Percentiles rank a stretch among this genome's conserved stretches.
These are phyloP conservation scores for Rhodotorula graminis DNA, from an alignment of 768 basidiomycete genomes.

Conservation along the genomic window DNA sequence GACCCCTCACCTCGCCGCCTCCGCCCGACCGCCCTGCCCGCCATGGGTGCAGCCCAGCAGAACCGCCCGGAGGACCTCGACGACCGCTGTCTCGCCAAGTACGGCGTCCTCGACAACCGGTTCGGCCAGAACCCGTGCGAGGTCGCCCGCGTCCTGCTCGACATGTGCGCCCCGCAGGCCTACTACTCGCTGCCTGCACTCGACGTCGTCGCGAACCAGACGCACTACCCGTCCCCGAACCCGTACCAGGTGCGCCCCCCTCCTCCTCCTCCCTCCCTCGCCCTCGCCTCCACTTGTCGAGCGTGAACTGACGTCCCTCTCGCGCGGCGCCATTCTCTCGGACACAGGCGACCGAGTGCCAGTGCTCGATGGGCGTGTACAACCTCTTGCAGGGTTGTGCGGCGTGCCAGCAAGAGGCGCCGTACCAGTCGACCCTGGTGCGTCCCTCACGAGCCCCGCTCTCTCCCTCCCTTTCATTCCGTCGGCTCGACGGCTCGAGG, in stretches of 20 bases:
- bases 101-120: constrained; percentile 41
- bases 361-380: constrained; percentile 30
- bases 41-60: background rate
- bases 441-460: background rate
- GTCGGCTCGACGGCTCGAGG: background rate
- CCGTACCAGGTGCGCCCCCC: background rate
- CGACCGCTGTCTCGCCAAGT: constrained; percentile 12
- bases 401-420: constrained; percentile 12
- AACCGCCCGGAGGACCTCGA: constrained; percentile 3
- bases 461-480: background rate
- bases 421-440: constrained; percentile 11
- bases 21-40: background rate
- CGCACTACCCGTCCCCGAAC: constrained; percentile 8
- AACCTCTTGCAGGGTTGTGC: constrained; percentile 34
- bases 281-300: too few species aligned
- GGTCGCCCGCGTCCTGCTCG: constrained; percentile 25
- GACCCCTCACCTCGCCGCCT: background rate
- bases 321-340: too few species aligned
- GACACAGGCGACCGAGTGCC: background rate
- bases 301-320: background rate
- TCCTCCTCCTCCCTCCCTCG: background rate
- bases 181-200: constrained; percentile 13
- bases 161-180: background rate
- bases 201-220: constrained; percentile 5
- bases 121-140: constrained; percentile 47